Evolutionary conservation across 208 protist genomes (phyloP), one percentile per base, ranked within the genome.

Genomic region (Acanthamoeba castellanii): DNA sequence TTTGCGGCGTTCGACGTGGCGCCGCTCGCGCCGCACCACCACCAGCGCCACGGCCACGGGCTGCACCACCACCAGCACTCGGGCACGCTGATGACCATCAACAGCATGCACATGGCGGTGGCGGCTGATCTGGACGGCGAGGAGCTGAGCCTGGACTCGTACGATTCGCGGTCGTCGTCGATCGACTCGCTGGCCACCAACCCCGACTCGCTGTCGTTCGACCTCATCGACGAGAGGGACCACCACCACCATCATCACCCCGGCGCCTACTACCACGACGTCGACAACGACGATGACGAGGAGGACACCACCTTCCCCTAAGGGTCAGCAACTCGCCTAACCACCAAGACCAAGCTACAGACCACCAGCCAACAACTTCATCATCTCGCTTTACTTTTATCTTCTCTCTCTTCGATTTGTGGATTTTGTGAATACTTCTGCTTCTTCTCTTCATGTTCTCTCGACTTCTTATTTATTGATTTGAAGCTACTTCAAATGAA

Each of bases 121-220:
- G 34, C 2, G 7, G 72, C 6, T 16, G 37, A 37, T 11, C 34
- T 50, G 14, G 72, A 81, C 72, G 34, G 20, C 20, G n/a, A 27
- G 27, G 13, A 8, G 25, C 25, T 2, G 9, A 6, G n/a, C n/a
- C 27, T 27, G 11, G 37, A 47, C 42, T 37, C 72, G 37, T 81
- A 37, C 32, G n/a, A 37, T 20, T 81, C 72, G 16, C 30, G 72
- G 8, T 27, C 72, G 72, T 50, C 42, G 42, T 81, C 72, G 34
- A 76, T 76, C 18, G 68, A 76, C 8, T 81, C 72, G 32, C 72
- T 81, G 32, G 64, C 27, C 16, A 11, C 64, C 30, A 72, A 42
- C 34, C 9, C 72, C 42, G 68, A 76, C 32, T 76, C 68, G 68
- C 72, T 81, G 37, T 81, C 72, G 72, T 81, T 81, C 42, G 72